Conservation (phyloP, 768 basidiomycete genomes). For the Lactarius quietus region DNA sequence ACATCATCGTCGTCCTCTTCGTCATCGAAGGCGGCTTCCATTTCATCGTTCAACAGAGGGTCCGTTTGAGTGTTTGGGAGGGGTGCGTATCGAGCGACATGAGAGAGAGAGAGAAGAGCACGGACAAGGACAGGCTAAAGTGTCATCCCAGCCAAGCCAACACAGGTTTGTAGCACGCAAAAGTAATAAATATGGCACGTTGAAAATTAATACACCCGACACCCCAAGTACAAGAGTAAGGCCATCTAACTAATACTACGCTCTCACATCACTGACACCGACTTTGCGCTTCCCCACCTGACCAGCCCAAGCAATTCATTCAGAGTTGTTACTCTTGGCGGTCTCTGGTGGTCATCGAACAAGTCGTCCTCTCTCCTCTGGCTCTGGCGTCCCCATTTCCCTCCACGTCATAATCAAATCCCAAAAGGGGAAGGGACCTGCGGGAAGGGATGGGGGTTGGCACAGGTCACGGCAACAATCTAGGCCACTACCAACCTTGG, state of each 20-base stretch:
- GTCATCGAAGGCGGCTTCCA: conserved; percentile 87
- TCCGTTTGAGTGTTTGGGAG: conserved; percentile 56
- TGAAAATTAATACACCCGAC: not conserved
- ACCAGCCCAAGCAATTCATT: conserved; percentile 3
- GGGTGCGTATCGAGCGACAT: conserved; percentile 64
- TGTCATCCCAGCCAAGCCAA: not conserved
- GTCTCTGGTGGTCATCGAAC: conserved; percentile 16
- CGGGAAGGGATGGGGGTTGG: conserved; percentile 2
- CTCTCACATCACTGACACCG: not conserved
- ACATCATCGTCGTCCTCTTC: conserved; percentile 58
- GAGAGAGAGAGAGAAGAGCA: not conserved
- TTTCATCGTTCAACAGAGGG: conserved; percentile 51
- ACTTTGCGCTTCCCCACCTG: conserved; percentile 9
- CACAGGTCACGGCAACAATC: conserved; percentile 4
- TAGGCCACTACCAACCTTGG: conserved; percentile 13
- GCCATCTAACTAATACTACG: not conserved
- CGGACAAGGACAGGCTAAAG: not conserved
- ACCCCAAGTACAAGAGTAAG: not conserved
- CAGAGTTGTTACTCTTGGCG: conserved; percentile 1
- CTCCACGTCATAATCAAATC: not conserved
- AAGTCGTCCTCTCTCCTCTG: not conserved
- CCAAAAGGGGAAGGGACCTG: not conserved
- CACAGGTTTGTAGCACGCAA: not conserved
- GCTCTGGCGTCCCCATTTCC: not conserved
- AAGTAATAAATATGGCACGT: not conserved